Evolutionary conservation across 225 moss, liverwort and hornwort species (phyloP), one percentile per base, ranked within the genome.

Genomic region (Marchantia paleacea): DNA sequence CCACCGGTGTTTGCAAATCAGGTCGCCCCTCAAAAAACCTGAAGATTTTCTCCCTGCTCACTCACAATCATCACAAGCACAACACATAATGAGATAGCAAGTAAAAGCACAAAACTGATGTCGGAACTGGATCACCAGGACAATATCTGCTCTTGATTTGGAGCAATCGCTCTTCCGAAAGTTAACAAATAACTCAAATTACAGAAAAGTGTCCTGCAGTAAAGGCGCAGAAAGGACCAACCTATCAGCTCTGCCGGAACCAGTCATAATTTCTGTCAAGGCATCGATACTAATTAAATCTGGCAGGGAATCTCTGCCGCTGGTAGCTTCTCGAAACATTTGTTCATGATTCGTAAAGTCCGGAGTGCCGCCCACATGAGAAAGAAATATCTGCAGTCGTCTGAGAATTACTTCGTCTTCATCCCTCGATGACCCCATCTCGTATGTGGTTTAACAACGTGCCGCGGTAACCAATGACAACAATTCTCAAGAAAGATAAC

Each of bases 1-100:
- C 93, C 60, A 94, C 85, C 28, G 93, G 93, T 71, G 92, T 94
- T 82, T 88, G 85, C 82, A 94, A 89, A 75, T 94, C 93, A 72
- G 91, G 89, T 29, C 92, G 87, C 29, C 29, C 83, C 52, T 83
- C 75, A 75, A 92, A 94, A 77, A 92, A 94, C 78, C 75, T 84
- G 70, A 86, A 92, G 30, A 94, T 86, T 75, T 86, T 91, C 72
- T 94, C 89, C 82, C 88, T 94, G 72, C 29, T 7, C 8, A 55
- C 18, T 55, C 52, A 22, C 3, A 70, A 47, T n/a, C 49, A 64
- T 24, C 63, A 62, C 8, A 64, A 28, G n/a, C 11, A 18, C 31
- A 19, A 79, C 31, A 22, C 19, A 61, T 57, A 25, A 13, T 25
- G 11, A 10, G 25, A 72, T 57, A 31, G 0, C 47, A 12, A 72